These are phyloP conservation scores for Rhynchosporium agropyri DNA, from an alignment of 2,329 filamentous ascomycete species.

Conservation along the genomic window DNA sequence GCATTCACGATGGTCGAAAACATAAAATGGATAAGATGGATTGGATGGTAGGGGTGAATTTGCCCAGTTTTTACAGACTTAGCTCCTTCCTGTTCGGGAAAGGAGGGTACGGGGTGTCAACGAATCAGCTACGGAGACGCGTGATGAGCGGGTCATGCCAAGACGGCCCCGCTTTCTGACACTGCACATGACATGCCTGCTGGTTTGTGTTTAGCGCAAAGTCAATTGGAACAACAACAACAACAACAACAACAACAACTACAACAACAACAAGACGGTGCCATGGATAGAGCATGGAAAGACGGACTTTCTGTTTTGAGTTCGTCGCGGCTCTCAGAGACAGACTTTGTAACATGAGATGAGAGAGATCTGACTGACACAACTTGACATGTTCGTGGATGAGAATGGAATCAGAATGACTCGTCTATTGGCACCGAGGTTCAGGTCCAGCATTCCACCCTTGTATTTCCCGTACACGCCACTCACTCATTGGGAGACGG, in stretches of 20 bases:
- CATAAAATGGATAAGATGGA: not conserved
- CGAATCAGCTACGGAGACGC: not conserved
- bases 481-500: too few relatives aligned
- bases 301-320: not conserved
- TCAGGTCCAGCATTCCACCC: too few relatives aligned
- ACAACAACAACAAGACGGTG: too few relatives aligned
- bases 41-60: not conserved
- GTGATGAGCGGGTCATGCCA: not conserved
- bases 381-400: too few relatives aligned
- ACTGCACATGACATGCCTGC: not conserved
- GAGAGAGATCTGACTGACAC: not conserved
- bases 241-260: too few relatives aligned
- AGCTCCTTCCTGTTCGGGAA: conserved; percentile 8
- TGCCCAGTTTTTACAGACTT: conserved; percentile 12
- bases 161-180: conserved; percentile 8
- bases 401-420: too few relatives aligned
- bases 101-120: not conserved
- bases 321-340: not conserved
- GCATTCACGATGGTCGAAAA: not conserved
- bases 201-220: not conserved
- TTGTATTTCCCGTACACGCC: too few relatives aligned
- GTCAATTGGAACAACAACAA: not conserved
- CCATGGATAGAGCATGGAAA: too few relatives aligned
- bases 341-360: not conserved
- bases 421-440: too few relatives aligned